A percentile compares a stretch with the other conserved stretches of the same genome.
phyloP scores from a whole-genome alignment of 495 filamentous ascomycete genomes.

The Lichenothelia convexa region DNA sequence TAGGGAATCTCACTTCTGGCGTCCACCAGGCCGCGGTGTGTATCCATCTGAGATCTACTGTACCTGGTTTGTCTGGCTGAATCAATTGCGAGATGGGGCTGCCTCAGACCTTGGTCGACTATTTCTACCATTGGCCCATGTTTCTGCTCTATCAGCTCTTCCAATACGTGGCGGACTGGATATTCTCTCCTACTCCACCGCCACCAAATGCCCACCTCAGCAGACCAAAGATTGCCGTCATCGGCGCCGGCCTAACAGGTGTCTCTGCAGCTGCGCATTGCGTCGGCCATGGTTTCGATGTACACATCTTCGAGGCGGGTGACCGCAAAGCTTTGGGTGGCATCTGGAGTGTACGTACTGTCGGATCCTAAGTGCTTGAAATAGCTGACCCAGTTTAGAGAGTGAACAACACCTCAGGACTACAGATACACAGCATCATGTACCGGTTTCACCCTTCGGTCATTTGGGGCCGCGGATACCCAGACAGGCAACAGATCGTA shows the following conservation, averaged over 20 bases:
- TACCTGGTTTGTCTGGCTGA: too few species aligned
- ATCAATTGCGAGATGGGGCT: too few species aligned
- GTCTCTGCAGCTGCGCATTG: constrained; percentile 70
- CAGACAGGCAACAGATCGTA: constrained; percentile 53
- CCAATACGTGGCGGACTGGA: constrained; percentile 43
- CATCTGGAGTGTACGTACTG: constrained; percentile 57
- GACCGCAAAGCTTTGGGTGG: constrained; percentile 46
- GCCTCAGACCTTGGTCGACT: neutral
- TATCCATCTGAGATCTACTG: too few species aligned
- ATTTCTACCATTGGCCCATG: constrained; percentile 20
- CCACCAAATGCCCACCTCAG: constrained; percentile 31
- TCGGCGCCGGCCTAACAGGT: constrained; percentile 68
- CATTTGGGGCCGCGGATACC: constrained; percentile 54
- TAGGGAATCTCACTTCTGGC: too few species aligned
- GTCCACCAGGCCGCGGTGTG: too few species aligned
- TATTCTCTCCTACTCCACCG: constrained; percentile 55
- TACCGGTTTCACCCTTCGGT: constrained; percentile 77
- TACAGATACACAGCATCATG: constrained; percentile 76
- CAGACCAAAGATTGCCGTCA: constrained; percentile 56
- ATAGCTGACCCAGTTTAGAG: constrained; percentile 23
- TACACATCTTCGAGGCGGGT: constrained; percentile 58
- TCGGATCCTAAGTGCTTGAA: neutral
- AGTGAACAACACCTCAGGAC: constrained; percentile 66
- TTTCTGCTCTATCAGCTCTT: constrained; percentile 45
- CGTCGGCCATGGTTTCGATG: constrained; percentile 74